A percentile compares a stretch with the other conserved stretches of the same genome.
Conservation (phyloP, 768 basidiomycete species). For the Punctularia strigosozonata region DNA sequence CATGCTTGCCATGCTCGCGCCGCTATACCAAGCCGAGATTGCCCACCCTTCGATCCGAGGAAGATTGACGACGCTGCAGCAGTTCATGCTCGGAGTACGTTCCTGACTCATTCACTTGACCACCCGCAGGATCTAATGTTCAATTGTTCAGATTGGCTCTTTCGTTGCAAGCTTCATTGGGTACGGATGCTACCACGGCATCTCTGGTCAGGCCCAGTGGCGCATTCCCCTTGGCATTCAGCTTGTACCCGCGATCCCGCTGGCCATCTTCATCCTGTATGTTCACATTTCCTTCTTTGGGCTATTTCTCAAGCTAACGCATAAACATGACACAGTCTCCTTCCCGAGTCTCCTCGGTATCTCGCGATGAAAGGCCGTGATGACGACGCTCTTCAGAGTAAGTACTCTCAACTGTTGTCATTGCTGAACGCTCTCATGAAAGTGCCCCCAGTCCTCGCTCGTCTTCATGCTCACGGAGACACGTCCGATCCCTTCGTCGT, state of each 20-base stretch:
- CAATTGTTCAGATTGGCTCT: conserved; percentile 16
- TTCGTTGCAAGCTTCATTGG: conserved; percentile 33
- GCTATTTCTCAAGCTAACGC: background rate
- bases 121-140: background rate
- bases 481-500: conserved; percentile 34
- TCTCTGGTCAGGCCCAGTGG: conserved; percentile 29
- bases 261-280: conserved; percentile 32
- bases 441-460: conserved; percentile 30
- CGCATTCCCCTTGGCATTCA: conserved; percentile 30
- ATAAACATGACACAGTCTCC: conserved; percentile 10
- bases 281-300: conserved; percentile 5
- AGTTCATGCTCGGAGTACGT: conserved; percentile 36
- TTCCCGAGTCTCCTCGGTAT: conserved; percentile 32
- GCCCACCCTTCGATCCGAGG: conserved; percentile 47
- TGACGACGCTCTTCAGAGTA: conserved; percentile 32
- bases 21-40: conserved; percentile 49
- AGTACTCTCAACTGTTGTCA: no score
- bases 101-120: background rate
- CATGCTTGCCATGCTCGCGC: conserved; percentile 36
- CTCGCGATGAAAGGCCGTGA: conserved; percentile 38
- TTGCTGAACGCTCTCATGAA: no score
- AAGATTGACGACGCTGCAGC: conserved; percentile 39
- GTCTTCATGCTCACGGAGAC: conserved; percentile 41
- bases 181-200: conserved; percentile 12
- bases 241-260: conserved; percentile 10